These are phyloP conservation scores for Colletotrichum brevisporum DNA, from an alignment of 2,329 filamentous ascomycete species.

Conservation along the genomic window DNA sequence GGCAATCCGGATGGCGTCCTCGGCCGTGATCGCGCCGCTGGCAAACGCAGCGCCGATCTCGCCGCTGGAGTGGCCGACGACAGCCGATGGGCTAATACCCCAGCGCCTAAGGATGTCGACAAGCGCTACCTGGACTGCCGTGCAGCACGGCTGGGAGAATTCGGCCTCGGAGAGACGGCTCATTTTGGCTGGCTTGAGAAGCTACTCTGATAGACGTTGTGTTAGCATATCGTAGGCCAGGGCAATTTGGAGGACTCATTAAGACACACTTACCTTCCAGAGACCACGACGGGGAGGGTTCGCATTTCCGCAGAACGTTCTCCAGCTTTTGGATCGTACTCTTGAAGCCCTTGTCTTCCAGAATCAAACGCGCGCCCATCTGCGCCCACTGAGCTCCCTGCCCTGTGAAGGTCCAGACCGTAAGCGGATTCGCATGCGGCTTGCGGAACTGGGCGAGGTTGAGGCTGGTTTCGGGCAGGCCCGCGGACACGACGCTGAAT, in stretches of 20 bases:
- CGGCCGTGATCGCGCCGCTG: constrained; percentile 46
- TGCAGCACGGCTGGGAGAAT: constrained; percentile 59
- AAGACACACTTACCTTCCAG: too few relatives aligned
- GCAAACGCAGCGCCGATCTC: constrained; percentile 59
- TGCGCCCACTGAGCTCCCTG: constrained; percentile 42
- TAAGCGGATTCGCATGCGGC: neutral
- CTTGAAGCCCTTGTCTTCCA: constrained; percentile 24
- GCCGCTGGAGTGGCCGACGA: constrained; percentile 56
- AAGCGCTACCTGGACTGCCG: constrained; percentile 64
- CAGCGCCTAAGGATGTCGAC: constrained; percentile 52
- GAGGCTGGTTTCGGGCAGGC: neutral
- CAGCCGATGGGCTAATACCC: constrained; percentile 47
- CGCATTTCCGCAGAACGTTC: neutral
- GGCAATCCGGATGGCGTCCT: constrained; percentile 51
- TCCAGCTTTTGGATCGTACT: constrained; percentile 38
- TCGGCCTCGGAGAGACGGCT: constrained; percentile 48
- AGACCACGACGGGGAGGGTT: too few relatives aligned
- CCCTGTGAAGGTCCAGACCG: constrained; percentile 39
- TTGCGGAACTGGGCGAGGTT: constrained; percentile 41
- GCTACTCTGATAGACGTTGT: constrained; percentile 5
- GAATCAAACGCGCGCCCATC: constrained; percentile 40
- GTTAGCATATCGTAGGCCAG: too few relatives aligned
- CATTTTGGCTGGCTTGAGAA: constrained; percentile 20
- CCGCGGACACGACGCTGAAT: constrained; percentile 37
- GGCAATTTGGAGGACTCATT: too few relatives aligned